These are phyloP conservation scores for Dicorynia guianensis DNA, from an alignment of 306 rosid species.

Conservation along the genomic window DNA sequence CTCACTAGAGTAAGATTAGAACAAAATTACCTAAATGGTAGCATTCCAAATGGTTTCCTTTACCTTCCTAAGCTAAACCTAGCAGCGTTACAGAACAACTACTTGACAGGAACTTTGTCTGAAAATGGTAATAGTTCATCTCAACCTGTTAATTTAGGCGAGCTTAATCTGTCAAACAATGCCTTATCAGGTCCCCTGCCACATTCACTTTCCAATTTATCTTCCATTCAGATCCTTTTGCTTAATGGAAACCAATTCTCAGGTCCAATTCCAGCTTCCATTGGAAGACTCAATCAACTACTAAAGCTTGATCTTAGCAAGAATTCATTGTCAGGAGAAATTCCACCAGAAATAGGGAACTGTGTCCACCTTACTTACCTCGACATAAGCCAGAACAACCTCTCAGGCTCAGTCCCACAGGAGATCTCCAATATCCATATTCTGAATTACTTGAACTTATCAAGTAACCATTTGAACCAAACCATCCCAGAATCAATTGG, in stretches of 20 bases:
- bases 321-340: constrained; percentile 63
- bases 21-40: constrained; percentile 81
- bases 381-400: constrained; percentile 93
- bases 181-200: constrained; percentile 76
- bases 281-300: constrained; percentile 66
- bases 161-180: constrained; percentile 83
- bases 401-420: constrained; percentile 71
- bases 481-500: constrained; percentile 70
- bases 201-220: constrained; percentile 64
- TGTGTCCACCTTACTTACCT: constrained; percentile 73
- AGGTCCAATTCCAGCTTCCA: constrained; percentile 77
- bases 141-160: constrained; percentile 52
- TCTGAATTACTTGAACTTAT: constrained; percentile 69
- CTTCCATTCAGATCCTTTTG: constrained; percentile 70
- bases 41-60: constrained; percentile 78
- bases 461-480: constrained; percentile 75
- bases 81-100: constrained; percentile 76
- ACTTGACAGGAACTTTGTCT: constrained; percentile 70
- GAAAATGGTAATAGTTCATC: constrained; percentile 69
- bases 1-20: constrained; percentile 79
- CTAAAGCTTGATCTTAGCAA: constrained; percentile 75
- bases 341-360: constrained; percentile 66
- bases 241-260: constrained; percentile 76
- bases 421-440: constrained; percentile 66
- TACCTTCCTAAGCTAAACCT: constrained; percentile 76